Evolutionary conservation across 2,329 filamentous ascomycete species (phyloP).

Genomic region (Fusarium burgessii): DNA sequence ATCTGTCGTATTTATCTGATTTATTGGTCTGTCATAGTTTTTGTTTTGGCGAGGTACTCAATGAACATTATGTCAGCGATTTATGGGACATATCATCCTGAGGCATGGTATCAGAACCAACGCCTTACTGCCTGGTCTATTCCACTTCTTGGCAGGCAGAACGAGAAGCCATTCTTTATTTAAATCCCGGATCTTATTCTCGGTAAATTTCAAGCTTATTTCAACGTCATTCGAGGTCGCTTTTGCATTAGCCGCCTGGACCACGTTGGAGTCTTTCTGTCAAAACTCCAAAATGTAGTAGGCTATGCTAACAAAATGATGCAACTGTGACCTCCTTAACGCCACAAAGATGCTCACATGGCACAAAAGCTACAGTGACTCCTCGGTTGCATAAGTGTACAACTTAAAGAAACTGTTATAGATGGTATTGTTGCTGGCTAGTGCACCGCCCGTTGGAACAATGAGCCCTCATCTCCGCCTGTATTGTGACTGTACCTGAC

Average conservation of each 20-base stretch:
- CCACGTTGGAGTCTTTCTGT: not conserved
- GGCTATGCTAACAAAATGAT: not conserved
- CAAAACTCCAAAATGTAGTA: not conserved
- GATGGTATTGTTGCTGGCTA: not conserved
- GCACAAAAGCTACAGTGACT: conserved; percentile 18
- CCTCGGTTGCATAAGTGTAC: not conserved
- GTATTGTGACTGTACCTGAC: conserved; percentile 5
- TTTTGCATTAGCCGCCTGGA: not conserved
- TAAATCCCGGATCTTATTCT: not conserved
- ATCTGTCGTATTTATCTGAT: not conserved
- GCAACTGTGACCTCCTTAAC: not conserved
- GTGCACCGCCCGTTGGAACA: not conserved
- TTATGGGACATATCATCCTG: not conserved
- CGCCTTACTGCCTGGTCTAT: conserved; percentile 10
- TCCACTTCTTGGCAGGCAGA: conserved; percentile 1
- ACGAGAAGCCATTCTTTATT: not conserved
- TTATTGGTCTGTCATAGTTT: too few relatives aligned
- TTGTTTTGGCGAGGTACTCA: too few relatives aligned
- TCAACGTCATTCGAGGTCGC: conserved; percentile 28
- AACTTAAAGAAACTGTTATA: not conserved
- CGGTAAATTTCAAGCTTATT: conserved; percentile 34
- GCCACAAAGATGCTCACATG: conserved; percentile 9
- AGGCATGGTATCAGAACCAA: not conserved
- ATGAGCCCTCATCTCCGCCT: not conserved
- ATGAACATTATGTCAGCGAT: not conserved